Evolutionary conservation across 768 basidiomycete genomes (phyloP).

Genomic region (Tylopilus vinaceipallidus): DNA sequence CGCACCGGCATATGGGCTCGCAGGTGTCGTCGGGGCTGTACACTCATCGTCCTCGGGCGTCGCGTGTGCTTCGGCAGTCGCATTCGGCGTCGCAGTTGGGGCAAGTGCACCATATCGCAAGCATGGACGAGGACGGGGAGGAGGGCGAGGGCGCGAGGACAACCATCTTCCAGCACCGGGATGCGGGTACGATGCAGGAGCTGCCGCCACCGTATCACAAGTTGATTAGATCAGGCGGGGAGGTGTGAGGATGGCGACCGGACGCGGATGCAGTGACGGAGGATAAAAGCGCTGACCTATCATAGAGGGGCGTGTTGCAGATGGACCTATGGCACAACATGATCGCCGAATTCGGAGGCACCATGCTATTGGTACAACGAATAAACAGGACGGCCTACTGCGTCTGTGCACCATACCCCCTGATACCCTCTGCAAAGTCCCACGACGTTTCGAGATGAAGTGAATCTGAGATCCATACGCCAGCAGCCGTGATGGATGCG

Average conservation of each 20-base stretch:
- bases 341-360: too few relatives aligned
- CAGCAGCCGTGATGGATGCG: constrained; percentile 77
- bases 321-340: background rate
- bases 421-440: constrained; percentile 89
- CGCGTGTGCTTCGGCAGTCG: constrained; percentile 25
- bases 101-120: background rate
- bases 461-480: constrained; percentile 78
- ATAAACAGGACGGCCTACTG: constrained; percentile 49
- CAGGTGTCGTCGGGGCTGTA: background rate
- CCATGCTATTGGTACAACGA: constrained; percentile 15
- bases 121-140: background rate
- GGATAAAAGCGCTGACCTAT: too few relatives aligned
- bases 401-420: constrained; percentile 90
- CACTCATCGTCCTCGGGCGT: background rate
- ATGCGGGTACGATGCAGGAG: constrained; percentile 19
- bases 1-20: background rate
- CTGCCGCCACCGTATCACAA: constrained; percentile 29
- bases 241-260: background rate
- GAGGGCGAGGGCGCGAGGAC: background rate
- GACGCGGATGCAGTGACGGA: too few relatives aligned
- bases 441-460: constrained; percentile 75
- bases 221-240: background rate
- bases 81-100: constrained; percentile 19
- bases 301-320: too few relatives aligned
- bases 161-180: constrained; percentile 16